These are phyloP conservation scores for Lycium ferocissimum DNA, from an alignment of 257 asterid genomes.

Conservation along the genomic window DNA sequence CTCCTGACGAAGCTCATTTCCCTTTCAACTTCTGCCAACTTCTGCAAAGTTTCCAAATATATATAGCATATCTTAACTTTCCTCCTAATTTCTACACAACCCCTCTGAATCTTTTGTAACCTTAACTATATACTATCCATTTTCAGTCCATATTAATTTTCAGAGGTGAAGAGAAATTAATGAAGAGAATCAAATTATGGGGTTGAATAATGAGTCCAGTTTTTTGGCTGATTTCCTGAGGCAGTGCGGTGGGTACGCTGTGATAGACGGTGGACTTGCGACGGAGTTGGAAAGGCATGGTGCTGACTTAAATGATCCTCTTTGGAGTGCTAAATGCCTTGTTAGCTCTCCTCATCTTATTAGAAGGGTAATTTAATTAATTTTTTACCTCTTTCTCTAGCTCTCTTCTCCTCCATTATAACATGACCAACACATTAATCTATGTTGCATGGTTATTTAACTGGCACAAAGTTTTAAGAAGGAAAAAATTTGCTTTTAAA, in stretches of 20 bases:
- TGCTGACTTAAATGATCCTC: slow-evolving; percentile 85
- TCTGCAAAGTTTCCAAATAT: neutral
- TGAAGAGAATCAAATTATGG: neutral
- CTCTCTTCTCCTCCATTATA: too few relatives aligned
- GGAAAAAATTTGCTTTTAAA: too few relatives aligned
- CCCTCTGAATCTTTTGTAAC: too few relatives aligned
- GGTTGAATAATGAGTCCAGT: slow-evolving; percentile 11
- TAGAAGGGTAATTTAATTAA: slow-evolving; percentile 48
- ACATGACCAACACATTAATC: too few relatives aligned
- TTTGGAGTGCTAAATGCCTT: slow-evolving; percentile 94
- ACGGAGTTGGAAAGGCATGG: slow-evolving; percentile 91
- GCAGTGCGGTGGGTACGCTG: slow-evolving; percentile 74
- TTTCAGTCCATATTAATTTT: neutral
- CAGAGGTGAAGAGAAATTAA: neutral
- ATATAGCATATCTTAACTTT: neutral
- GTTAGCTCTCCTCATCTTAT: slow-evolving; percentile 83
- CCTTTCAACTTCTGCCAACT: neutral
- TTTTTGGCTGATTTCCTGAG: slow-evolving; percentile 68
- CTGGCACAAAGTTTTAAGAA: too few relatives aligned
- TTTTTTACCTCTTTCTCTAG: too few relatives aligned
- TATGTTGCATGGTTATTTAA: too few relatives aligned
- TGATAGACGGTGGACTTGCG: slow-evolving; percentile 92
- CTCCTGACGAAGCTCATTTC: neutral
- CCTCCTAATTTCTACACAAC: neutral
- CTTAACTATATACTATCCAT: neutral